A percentile compares a stretch with the other conserved stretches of the same genome.
These are phyloP conservation scores for Zygnema cylindricum DNA, from an alignment of 139 green algal species.

Conservation along the genomic window DNA sequence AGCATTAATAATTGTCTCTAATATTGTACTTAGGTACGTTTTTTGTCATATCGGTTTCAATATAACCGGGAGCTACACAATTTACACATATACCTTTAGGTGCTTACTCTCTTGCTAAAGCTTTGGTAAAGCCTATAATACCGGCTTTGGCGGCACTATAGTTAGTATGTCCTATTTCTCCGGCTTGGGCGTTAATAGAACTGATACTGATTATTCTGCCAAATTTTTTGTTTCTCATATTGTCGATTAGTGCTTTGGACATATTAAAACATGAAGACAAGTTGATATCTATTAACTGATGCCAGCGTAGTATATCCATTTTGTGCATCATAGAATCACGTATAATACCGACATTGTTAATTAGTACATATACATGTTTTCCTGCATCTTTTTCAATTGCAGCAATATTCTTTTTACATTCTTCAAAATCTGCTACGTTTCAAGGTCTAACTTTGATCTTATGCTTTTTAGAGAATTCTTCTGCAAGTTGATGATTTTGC, in stretches of 20 bases:
- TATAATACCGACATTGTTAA: too few species aligned
- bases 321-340: too few species aligned
- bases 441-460: too few species aligned
- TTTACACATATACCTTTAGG: constrained; percentile 22
- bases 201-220: background rate
- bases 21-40: background rate
- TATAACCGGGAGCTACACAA: constrained; percentile 8
- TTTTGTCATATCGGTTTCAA: background rate
- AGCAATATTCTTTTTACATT: too few species aligned
- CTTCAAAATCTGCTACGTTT: too few species aligned
- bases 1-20: background rate
- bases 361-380: too few species aligned
- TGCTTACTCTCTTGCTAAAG: background rate
- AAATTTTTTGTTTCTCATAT: background rate
- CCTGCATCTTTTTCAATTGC: too few species aligned
- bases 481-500: too few species aligned
- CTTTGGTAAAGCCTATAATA: background rate
- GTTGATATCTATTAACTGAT: too few species aligned
- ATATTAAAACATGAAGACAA: too few species aligned
- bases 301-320: too few species aligned
- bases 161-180: background rate
- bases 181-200: background rate
- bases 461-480: too few species aligned
- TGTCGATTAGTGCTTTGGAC: background rate
- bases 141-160: background rate